Base-by-base conservation (phyloP, 208 protist species). In the Acanthamoeba rhysodes region DNA sequence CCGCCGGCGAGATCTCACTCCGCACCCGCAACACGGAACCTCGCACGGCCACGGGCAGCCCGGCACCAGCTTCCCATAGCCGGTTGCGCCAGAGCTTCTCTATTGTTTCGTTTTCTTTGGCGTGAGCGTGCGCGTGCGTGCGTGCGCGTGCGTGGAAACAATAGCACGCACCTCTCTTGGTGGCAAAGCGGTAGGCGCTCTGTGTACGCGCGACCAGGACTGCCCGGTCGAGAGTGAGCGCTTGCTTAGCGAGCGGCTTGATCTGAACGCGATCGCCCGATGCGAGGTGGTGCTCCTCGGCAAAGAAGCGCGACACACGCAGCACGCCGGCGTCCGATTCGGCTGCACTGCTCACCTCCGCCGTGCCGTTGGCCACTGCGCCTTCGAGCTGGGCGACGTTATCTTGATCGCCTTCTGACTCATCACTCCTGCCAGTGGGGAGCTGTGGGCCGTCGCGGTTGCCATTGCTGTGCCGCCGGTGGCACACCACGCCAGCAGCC, bases 401-500 rank as follows among this genome's bases (percentile, higher is more conserved):
- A 34, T 32, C 70, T 24, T 82, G 37, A 0, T 50, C 37, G 72
- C 20, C 37, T 34, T 88, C 80, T 50, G n/a, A 24, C 27, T 88
- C 50, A 16, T 88, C 80, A 24, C 14, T 64, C 48, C 7, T 29
- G 10, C 50, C 50, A 16, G 4, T 18, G 53, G 50, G 50, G 27
- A 64, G 53, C 41, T 66, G 80, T 27, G 80, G 80, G n/a, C 80
- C 80, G 50, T 88, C 80, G 14, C 50, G 80, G 53, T 88, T 34
- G 34, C 50, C 50, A 45, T 88, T 88, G 80, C 53, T 32, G 20
- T 88, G 80, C 14, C 80, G 80, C 80, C 80, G 9, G 32, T 88
- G 80, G n/a, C 32, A 32, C 80, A 88, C 80, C 50, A 88, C 80
- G 41, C 80, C 80, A n/a, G 80, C 80, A 24, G 80, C 45, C 50